Percentiles rank a stretch among this genome's conserved stretches.
These are phyloP conservation scores for Metschnikowia arizonensis DNA, from an alignment of 805 yeast genomes.

Conservation along the genomic window DNA sequence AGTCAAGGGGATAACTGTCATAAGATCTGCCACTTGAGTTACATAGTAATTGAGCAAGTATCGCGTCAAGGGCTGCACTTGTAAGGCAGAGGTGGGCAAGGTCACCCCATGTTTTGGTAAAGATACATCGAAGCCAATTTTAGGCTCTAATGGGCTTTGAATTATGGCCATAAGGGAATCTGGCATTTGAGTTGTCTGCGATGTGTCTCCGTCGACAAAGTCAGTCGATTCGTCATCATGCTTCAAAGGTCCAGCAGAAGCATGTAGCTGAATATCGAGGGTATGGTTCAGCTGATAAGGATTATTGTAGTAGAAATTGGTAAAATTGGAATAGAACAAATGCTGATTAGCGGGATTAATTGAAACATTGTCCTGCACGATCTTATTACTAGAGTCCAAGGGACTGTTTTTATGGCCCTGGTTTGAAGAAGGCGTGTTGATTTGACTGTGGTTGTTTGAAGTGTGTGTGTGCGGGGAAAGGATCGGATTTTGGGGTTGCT, in stretches of 20 bases:
- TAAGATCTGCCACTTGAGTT: constrained; percentile 71
- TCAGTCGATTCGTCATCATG: constrained; percentile 31
- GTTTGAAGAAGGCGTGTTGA: constrained; percentile 3
- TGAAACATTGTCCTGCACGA: constrained; percentile 14
- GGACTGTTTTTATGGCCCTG: constrained; percentile 4
- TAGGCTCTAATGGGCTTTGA: constrained; percentile 35
- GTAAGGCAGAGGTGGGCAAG: constrained; percentile 58
- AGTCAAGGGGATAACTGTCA: constrained; percentile 67
- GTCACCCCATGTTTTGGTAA: constrained; percentile 24
- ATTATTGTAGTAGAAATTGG: constrained; percentile 36
- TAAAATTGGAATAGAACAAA: constrained; percentile 36
- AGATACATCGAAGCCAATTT: constrained; percentile 40
- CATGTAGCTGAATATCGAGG: constrained; percentile 42
- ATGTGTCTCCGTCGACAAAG: constrained; percentile 31
- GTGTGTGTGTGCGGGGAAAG: constrained; percentile 1
- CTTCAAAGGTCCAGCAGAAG: constrained; percentile 23
- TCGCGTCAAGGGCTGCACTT: constrained; percentile 65
- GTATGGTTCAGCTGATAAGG: constrained; percentile 37
- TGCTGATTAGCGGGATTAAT: constrained; percentile 36
- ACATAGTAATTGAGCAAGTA: constrained; percentile 69
- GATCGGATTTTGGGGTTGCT: constrained; percentile 22
- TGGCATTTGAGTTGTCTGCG: constrained; percentile 46
- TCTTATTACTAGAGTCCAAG: constrained; percentile 1
- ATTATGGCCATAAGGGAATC: constrained; percentile 50
- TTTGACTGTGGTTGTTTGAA: constrained; percentile 7